Evolutionary conservation across 176 grass and related monocot genomes (phyloP).

Genomic region (Zizania latifolia): DNA sequence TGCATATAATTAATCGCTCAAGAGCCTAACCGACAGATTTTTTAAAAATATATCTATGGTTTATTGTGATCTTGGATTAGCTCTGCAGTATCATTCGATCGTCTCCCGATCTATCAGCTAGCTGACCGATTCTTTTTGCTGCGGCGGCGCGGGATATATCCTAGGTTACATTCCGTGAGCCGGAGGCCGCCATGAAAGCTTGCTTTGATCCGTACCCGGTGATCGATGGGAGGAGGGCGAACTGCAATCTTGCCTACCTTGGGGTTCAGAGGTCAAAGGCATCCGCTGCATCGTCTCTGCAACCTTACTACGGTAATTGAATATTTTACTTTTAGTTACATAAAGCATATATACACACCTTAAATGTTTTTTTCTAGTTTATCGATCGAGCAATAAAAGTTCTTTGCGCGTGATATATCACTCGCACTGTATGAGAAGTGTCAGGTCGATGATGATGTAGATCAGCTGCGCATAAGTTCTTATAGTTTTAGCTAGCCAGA

Average conservation of each 20-base stretch:
- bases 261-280: conserved; percentile 41
- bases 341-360: background rate
- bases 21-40: background rate
- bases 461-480: background rate
- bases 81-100: background rate
- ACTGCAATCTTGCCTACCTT: conserved; percentile 51
- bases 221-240: conserved; percentile 48
- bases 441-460: background rate
- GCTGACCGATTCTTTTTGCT: background rate
- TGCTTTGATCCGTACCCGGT: conserved; percentile 45
- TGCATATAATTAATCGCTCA: background rate
- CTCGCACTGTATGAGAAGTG: background rate
- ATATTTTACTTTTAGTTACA: background rate
- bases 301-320: conserved; percentile 34
- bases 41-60: background rate
- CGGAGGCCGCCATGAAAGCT: conserved; percentile 43
- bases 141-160: background rate
- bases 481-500: background rate
- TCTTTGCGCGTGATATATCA: background rate
- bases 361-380: background rate
- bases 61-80: background rate
- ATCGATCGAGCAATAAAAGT: background rate
- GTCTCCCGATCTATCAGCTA: too few species aligned
- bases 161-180: conserved; percentile 51
- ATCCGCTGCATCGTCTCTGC: conserved; percentile 13